A percentile compares a stretch with the other conserved stretches of the same genome.
Evolutionary conservation across 2,329 filamentous ascomycete species (phyloP).

Genomic region (Monosporascus sp.): DNA sequence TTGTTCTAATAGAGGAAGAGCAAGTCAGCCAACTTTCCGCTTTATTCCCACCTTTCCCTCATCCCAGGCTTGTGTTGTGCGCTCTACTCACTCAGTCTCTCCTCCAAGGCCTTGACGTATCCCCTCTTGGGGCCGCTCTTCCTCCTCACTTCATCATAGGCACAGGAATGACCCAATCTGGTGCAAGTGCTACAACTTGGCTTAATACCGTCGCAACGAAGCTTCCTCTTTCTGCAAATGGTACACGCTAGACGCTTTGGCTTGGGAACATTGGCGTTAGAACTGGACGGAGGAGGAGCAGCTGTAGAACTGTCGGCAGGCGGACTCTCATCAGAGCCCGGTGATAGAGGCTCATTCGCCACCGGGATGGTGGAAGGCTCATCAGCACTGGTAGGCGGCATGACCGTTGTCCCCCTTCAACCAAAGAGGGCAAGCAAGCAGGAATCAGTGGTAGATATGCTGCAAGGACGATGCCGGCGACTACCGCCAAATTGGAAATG

Average conservation of each 20-base stretch:
- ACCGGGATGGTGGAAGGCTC: constrained; percentile 6
- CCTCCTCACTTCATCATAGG: constrained; percentile 86
- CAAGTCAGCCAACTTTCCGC: constrained; percentile 9
- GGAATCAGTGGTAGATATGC: no score
- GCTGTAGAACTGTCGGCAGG: constrained; percentile 30
- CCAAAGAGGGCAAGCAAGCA: neutral
- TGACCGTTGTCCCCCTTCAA: constrained; percentile 7
- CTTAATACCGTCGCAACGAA: constrained; percentile 80
- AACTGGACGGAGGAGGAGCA: constrained; percentile 37
- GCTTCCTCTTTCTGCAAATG: constrained; percentile 86
- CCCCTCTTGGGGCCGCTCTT: constrained; percentile 94
- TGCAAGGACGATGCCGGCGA: no score
- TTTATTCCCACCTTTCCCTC: constrained; percentile 1
- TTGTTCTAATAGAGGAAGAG: constrained; percentile 58
- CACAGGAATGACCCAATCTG: constrained; percentile 79
- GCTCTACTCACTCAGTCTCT: constrained; percentile 70
- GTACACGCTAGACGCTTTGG: constrained; percentile 95
- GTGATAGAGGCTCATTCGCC: constrained; percentile 29
- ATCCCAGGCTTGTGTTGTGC: neutral
- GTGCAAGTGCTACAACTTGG: constrained; percentile 87
- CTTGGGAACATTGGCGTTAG: constrained; percentile 59
- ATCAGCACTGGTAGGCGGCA: constrained; percentile 17
- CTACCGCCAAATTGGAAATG: no score
- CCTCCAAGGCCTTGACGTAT: constrained; percentile 91
- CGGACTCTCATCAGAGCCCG: constrained; percentile 33